phyloP scores from a whole-genome alignment of 2,329 filamentous ascomycete genomes.

The Stachybotrys echinatus region DNA sequence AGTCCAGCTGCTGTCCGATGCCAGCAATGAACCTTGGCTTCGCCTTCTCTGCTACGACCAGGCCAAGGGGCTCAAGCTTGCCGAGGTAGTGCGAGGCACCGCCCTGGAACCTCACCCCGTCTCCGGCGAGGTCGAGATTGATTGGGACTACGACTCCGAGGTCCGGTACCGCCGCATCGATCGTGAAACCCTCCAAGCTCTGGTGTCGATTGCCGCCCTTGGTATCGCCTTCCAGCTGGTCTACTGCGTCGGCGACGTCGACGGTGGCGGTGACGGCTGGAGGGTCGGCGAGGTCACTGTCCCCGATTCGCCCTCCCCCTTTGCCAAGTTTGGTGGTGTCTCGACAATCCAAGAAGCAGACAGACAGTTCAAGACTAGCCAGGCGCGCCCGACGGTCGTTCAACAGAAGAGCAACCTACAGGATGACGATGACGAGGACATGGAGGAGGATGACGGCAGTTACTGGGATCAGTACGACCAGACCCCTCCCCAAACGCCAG shows the following conservation, averaged over 20 bases:
- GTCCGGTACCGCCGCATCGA: conserved; percentile 65
- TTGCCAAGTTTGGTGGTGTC: conserved; percentile 45
- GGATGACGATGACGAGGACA: conserved; percentile 4
- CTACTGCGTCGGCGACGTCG: conserved; percentile 62
- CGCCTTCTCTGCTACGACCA: conserved; percentile 65
- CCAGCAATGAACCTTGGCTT: conserved; percentile 64
- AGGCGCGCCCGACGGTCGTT: not conserved
- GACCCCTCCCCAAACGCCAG: conserved; percentile 61
- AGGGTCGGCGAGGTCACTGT: conserved; percentile 64
- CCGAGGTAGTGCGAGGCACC: conserved; percentile 56
- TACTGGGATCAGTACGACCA: conserved; percentile 78
- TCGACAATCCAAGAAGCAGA: conserved; percentile 56
- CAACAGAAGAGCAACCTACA: conserved; percentile 1
- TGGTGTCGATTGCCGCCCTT: conserved; percentile 57
- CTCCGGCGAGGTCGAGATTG: conserved; percentile 73
- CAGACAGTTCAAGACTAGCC: conserved; percentile 37
- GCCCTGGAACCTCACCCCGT: conserved; percentile 74
- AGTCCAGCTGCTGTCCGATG: conserved; percentile 58
- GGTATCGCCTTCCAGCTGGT: conserved; percentile 61
- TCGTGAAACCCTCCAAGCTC: conserved; percentile 66
- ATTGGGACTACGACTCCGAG: conserved; percentile 60
- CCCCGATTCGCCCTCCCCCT: conserved; percentile 52
- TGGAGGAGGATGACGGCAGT: conserved; percentile 56
- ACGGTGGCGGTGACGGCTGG: conserved; percentile 61
- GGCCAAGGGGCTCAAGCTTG: conserved; percentile 49